Percentiles rank a stretch among this genome's conserved stretches.
Conservation (phyloP, 1,284 basidiomycete genomes). For the Spongispora temasekensis region DNA sequence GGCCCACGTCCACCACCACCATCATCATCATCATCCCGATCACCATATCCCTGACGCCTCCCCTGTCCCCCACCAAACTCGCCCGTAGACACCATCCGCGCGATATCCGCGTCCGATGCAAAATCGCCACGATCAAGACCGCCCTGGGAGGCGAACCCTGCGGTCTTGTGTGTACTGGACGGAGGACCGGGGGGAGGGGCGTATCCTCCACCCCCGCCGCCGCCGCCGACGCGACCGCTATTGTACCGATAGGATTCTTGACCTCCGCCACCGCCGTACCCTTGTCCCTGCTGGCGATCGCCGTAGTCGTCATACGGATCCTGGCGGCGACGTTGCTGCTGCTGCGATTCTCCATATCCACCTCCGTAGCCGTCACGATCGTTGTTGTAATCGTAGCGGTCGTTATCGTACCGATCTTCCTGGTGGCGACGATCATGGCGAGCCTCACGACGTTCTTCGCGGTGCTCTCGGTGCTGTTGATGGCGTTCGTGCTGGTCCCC, state of each 20-base stretch:
- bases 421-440: constrained; percentile 11
- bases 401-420: background rate
- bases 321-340: background rate
- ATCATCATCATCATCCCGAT: background rate
- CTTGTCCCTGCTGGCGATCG: background rate
- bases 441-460: constrained; percentile 14
- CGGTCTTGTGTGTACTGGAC: background rate
- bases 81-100: constrained; percentile 22
- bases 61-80: constrained; percentile 1
- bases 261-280: background rate
- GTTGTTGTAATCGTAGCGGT: background rate
- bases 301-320: constrained; percentile 8
- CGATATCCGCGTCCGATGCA: constrained; percentile 29
- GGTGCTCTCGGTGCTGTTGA: constrained; percentile 12
- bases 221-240: too few relatives aligned
- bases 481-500: constrained; percentile 9
- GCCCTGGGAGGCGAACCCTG: constrained; percentile 11
- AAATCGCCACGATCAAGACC: constrained; percentile 29
- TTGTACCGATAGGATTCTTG: too few relatives aligned
- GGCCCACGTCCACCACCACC: background rate
- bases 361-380: constrained; percentile 1
- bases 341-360: background rate
- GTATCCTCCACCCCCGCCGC: background rate
- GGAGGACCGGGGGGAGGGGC: constrained; percentile 16
- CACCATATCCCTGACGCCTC: background rate